Base-by-base conservation (phyloP, 1,284 basidiomycete genomes). In the Somion occarium region DNA sequence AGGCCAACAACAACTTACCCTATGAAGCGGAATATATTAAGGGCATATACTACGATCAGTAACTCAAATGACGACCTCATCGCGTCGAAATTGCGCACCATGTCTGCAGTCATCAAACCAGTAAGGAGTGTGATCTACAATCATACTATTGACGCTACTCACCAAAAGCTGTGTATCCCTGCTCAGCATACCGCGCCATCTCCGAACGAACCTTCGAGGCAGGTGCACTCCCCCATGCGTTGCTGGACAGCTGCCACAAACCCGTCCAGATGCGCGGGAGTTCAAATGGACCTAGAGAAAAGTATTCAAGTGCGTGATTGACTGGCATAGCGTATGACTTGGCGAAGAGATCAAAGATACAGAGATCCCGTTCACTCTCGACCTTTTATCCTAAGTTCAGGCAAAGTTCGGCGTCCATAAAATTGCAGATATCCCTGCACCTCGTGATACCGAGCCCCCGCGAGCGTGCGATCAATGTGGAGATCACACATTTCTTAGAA, bases 191-290 rank as follows among this genome's bases (percentile, higher is more conserved):
- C 34, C 73, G 75, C 15, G 64, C 70, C 87, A 91, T 90, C 43
- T 78, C 81, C 54, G 78, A 71, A 50, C 82, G 80, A 54, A 91
- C 78, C 64, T 80, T 83, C 20, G 75, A 61, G 1, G 80, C 79
- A 0, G 85, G 73, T 0, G 85, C 85, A 44, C 79, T 85, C 18
- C 89, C 88, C 88, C 88, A 91, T 1, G 87, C 86, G 46, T 84
- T 85, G 62, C 83, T 84, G 15, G 88, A 89, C 30, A 91, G 77
- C 59, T 91, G 89, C 88, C 88, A 91, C 5, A 91, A 76, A 5
- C 88, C 88, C 4, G 78, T 82, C 79, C 83, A 89, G 44, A 91
- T 64, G 48, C 88, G 79, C 19, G 88, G 83, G 13, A 75, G 75
- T 25, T 65, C 37, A 59, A 81, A 76, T 3, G 80, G 75, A 3